phyloP scores from a whole-genome alignment of 441 rosid genomes.

The Biscutella laevigata region DNA sequence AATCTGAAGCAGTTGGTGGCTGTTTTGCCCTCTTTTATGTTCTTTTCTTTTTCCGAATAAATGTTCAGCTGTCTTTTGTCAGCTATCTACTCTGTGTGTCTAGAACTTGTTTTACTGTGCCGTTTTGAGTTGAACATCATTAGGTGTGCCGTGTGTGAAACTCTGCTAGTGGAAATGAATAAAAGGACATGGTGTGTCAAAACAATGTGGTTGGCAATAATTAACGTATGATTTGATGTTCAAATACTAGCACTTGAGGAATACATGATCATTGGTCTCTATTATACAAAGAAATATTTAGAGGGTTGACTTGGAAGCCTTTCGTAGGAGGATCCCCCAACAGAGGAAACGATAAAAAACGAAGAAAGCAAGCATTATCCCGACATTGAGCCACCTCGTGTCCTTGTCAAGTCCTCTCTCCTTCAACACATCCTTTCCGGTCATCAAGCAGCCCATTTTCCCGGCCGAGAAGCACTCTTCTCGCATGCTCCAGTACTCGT shows the following conservation, averaged over 20 bases:
- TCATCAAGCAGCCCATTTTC: conserved; percentile 35
- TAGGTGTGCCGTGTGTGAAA: neutral
- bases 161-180: conserved; percentile 7
- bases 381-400: conserved; percentile 67
- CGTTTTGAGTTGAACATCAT: conserved; percentile 8
- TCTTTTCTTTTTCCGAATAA: neutral
- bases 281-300: neutral
- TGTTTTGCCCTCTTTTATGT: conserved; percentile 11
- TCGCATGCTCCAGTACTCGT: conserved; percentile 69
- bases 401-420: conserved; percentile 67
- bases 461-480: conserved; percentile 45
- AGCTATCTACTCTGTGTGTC: conserved; percentile 6
- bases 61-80: conserved; percentile 7
- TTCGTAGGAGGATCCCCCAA: conserved; percentile 61
- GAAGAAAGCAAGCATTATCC: conserved; percentile 81
- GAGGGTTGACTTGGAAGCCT: conserved; percentile 53
- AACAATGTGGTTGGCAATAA: neutral
- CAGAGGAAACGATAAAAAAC: conserved; percentile 68
- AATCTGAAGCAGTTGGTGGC: conserved; percentile 23
- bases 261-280: too few species aligned
- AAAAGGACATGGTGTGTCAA: neutral
- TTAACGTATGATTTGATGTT: neutral
- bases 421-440: conserved; percentile 63
- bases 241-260: neutral
- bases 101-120: conserved; percentile 4